phyloP scores from a whole-genome alignment of 495 filamentous ascomycete genomes.

The Bryoglossum gracile region DNA sequence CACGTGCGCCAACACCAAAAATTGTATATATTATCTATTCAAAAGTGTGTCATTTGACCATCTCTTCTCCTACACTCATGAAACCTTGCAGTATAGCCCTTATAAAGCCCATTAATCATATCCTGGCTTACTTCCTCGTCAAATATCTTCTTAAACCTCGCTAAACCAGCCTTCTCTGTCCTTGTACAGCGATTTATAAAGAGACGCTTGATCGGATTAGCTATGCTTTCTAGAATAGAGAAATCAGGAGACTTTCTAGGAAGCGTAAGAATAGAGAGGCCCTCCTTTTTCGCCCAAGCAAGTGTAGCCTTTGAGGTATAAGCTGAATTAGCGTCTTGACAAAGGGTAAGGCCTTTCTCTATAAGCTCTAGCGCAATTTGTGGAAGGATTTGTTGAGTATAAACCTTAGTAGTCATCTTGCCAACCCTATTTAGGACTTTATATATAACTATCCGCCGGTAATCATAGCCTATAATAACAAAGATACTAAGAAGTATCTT shows the following conservation, averaged over 20 bases:
- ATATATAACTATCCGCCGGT: neutral
- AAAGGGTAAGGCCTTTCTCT: neutral
- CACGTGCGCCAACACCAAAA: neutral
- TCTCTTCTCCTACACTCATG: neutral
- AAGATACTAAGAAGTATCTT: too few relatives aligned
- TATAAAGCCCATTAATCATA: neutral
- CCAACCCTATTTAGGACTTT: neutral
- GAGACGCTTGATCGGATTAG: neutral
- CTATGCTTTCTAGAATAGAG: neutral
- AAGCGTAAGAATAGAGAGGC: neutral
- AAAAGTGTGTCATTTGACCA: slow-evolving; percentile 5
- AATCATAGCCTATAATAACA: too few relatives aligned
- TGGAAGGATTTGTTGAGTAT: neutral
- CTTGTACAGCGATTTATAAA: neutral
- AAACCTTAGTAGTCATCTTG: neutral
- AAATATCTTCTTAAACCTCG: neutral
- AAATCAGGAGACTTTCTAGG: neutral
- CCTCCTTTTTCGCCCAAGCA: neutral
- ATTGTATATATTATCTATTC: neutral
- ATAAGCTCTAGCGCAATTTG: neutral
- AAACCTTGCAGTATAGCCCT: slow-evolving; percentile 6
- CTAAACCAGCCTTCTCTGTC: neutral
- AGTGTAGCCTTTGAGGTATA: neutral
- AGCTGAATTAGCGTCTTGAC: neutral
- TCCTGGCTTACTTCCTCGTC: slow-evolving; percentile 6